phyloP scores from a whole-genome alignment of 768 basidiomycete species.

The Postia placenta region DNA sequence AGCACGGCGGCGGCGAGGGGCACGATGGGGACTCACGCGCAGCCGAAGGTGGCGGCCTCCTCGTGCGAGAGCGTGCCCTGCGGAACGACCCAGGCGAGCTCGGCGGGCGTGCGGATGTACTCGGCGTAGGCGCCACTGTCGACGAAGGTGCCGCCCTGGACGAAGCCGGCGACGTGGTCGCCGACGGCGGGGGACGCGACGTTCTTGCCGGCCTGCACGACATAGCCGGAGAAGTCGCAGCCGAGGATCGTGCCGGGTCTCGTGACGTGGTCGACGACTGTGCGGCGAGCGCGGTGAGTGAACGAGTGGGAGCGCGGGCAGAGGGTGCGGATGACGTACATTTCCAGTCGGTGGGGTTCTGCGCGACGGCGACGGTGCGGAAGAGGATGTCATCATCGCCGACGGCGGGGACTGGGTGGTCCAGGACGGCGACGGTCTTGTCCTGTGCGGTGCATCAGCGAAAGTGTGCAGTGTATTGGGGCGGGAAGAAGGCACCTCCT shows the following conservation, averaged over 20 bases:
- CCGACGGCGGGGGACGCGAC: conserved; percentile 14
- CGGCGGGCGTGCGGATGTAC: conserved; percentile 14
- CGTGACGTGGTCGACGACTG: conserved; percentile 8
- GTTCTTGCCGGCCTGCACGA: conserved; percentile 17
- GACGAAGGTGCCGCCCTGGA: conserved; percentile 13
- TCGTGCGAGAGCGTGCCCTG: conserved; percentile 7
- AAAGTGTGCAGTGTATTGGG: not conserved
- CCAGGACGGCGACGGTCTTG: conserved; percentile 4
- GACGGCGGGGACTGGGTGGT: conserved; percentile 6
- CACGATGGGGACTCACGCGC: conserved; percentile 4
- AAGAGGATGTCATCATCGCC: conserved; percentile 14
- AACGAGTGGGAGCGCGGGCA: not conserved
- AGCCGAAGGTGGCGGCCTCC: conserved; percentile 10
- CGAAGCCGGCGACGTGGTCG: conserved; percentile 19
- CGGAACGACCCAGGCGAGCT: conserved; percentile 13
- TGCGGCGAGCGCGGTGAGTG: not conserved
- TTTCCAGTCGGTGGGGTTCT: conserved; percentile 10
- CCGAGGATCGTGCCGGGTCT: conserved; percentile 14
- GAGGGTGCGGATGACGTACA: not conserved
- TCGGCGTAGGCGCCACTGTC: conserved; percentile 19
- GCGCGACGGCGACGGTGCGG: conserved; percentile 8
- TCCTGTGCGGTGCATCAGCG: not conserved
- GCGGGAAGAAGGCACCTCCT: conserved; percentile 18
- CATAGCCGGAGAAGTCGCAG: conserved; percentile 19
- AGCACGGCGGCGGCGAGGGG: not conserved